These are phyloP conservation scores for Pouteria campechiana DNA, from an alignment of 179 eudicot genomes.

Conservation along the genomic window DNA sequence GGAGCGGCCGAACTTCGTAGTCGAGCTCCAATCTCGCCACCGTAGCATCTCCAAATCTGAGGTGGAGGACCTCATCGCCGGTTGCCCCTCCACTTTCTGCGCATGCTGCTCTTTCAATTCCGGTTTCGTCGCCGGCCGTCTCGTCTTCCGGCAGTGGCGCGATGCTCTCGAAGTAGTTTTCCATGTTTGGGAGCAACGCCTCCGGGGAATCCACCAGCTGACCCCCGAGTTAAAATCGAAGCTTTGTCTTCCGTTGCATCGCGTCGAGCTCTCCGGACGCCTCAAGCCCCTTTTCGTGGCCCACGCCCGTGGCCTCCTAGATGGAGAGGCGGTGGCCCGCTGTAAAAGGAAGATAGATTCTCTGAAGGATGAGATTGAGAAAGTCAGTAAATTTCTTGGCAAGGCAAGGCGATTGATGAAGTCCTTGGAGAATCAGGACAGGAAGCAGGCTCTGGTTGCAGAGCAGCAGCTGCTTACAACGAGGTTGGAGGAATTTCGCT, in stretches of 20 bases:
- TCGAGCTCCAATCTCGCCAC: conserved; percentile 7
- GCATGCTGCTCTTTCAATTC: neutral
- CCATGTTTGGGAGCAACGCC: conserved; percentile 16
- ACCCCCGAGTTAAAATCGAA: conserved; percentile 11
- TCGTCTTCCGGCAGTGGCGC: conserved; percentile 16
- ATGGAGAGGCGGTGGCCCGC: conserved; percentile 17
- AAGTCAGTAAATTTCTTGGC: neutral
- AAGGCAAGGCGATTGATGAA: neutral
- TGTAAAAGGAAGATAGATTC: conserved; percentile 11
- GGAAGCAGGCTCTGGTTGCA: conserved; percentile 7
- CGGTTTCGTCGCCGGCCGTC: conserved; percentile 1
- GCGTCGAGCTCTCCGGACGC: conserved; percentile 12
- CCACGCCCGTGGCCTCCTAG: conserved; percentile 3
- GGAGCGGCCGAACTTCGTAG: conserved; percentile 14
- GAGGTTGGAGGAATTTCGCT: conserved; percentile 27
- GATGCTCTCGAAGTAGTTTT: conserved; percentile 19
- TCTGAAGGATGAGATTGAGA: conserved; percentile 9
- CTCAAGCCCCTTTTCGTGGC: conserved; percentile 15
- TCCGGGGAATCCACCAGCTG: conserved; percentile 1
- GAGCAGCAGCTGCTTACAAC: conserved; percentile 14
- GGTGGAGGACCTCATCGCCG: conserved; percentile 5
- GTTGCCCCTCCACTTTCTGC: neutral
- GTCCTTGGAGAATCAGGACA: conserved; percentile 2
- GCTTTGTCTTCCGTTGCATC: conserved; percentile 11
- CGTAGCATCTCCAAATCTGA: neutral